Evolutionary conservation across 352 stramenopile genomes (phyloP), one percentile per base, ranked within the genome.

Genomic region (Pythium scleroteichum): DNA sequence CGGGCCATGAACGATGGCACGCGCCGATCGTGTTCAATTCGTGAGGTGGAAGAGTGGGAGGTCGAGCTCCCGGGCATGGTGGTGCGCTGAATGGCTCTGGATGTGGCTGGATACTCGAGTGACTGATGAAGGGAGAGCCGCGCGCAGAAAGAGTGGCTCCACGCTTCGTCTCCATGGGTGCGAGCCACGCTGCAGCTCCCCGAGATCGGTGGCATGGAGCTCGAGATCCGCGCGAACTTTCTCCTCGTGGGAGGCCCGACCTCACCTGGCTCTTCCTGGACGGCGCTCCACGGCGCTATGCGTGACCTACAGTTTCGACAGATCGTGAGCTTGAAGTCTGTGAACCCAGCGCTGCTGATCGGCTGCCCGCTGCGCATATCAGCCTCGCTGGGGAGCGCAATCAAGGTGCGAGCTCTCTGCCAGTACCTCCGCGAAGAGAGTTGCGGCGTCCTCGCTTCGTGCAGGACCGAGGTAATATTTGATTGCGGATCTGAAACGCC

Each of bases 131-230:
- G 17, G 22, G 33, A 52, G 38, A 42, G 51, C 32, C 19, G 32
- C 13, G 14, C 35, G 35, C 51, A 84, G 75, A 84, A 84, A 64
- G 67, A 75, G 46, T 84, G 75, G 75, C 38, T 82, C 13, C 62
- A 74, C 49, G 42, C 48, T 4, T 48, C 42, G 0, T 49, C 46
- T 14, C 54, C 57, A 10, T 17, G 55, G 26, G 44, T 75, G 3
- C 45, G 16, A 12, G 47, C 60, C 2, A 62, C 54, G 20, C 33
- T 75, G 27, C 32, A 51, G 16, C 44, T 64, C 32, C 20, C 14
- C 23, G n/a, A 4, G 51, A 35, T 24, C 3, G 55, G 20, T 3
- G 16, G 16, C 27, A 10, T 59, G 45, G 40, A 52, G 32, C 14
- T 68, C 17, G 42, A 71, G 23, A 66, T 78, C 29, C 40, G 59